Base-by-base conservation (phyloP, 306 rosid species). In the Prunus dulcis region DNA sequence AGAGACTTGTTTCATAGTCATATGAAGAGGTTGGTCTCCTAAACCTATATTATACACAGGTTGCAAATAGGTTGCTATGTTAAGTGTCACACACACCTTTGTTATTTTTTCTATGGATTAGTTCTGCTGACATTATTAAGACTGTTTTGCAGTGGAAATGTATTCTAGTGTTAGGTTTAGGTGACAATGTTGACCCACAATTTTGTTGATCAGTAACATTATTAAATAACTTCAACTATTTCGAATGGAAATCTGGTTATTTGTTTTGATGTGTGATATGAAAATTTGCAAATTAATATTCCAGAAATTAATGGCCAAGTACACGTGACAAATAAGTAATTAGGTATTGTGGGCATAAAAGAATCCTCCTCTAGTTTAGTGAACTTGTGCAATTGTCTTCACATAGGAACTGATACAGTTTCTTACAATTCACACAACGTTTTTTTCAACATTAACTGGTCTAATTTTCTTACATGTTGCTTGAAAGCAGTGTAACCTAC, bases 1-100 rank as follows among this genome's bases (percentile, higher is more conserved):
- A 88, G 90, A 83, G 98, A 95, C 84, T 84, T 95, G 86, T 95
- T 95, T 86, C 92, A 88, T 49, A 82, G 88, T 50, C 84, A 89
- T 78, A 95, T 95, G 97, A 95, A 90, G 77, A 95, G 80, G 98
- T 92, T 72, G 75, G 93, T 72, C 71, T 78, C 70, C 82, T 79
- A 53, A 69, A 25, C 57, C 72, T 74, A 71, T 53, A 18, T 78
- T 46, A 27, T 9, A 7, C 32, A 17, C 60, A 10, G 46, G 14
- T 10, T 71, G 53, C 65, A 34, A 25, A 69, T 58, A 12, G 46
- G 74, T 28, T 50, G 28, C 49, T 52, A 28, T 34, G 20, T 56
- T 56, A 56, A 56, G 25, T 14, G 57, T 15, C 57, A 52, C 67
- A 30, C 30, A 18, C 67, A 30, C 30, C 43, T 30, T 0, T 14